Evolutionary conservation across 1,284 basidiomycete genomes (phyloP).

Genomic region (Marasmius oreades): DNA sequence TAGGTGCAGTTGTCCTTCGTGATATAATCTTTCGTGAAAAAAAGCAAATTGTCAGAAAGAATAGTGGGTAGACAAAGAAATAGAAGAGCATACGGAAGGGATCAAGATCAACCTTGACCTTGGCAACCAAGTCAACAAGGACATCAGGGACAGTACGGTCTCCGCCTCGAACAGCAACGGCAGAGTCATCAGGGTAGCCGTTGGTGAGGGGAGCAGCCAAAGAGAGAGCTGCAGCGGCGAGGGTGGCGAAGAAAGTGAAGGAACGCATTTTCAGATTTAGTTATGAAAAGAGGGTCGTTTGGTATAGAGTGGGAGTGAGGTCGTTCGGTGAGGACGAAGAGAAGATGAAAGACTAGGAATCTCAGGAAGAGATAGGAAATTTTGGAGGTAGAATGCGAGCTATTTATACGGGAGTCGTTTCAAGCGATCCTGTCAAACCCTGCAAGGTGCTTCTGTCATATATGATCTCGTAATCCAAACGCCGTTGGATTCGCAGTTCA

Average conservation of each 20-base stretch:
- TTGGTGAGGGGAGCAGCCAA: slow-evolving; percentile 7
- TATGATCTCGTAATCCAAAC: too few species aligned
- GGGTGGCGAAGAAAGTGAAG: slow-evolving; percentile 10
- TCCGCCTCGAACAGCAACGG: neutral
- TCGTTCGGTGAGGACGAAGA: too few species aligned
- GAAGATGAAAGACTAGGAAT: too few species aligned
- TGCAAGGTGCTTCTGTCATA: too few species aligned
- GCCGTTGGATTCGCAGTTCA: too few species aligned
- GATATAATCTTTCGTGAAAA: slow-evolving; percentile 7
- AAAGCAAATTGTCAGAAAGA: neutral
- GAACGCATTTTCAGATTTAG: slow-evolving; percentile 8
- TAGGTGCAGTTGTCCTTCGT: slow-evolving; percentile 10
- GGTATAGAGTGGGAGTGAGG: too few species aligned
- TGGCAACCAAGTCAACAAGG: neutral
- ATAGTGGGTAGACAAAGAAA: neutral
- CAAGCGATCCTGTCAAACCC: too few species aligned
- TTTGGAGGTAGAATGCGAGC: too few species aligned
- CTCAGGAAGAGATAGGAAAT: too few species aligned
- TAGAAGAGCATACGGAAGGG: slow-evolving; percentile 5
- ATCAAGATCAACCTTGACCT: slow-evolving; percentile 1
- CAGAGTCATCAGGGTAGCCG: neutral
- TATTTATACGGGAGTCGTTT: too few species aligned
- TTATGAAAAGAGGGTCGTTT: neutral
- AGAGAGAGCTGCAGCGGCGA: slow-evolving; percentile 12
- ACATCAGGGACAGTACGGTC: slow-evolving; percentile 7